phyloP scores from a whole-genome alignment of 345 rosid genomes.

The Melastoma malabathricum region DNA sequence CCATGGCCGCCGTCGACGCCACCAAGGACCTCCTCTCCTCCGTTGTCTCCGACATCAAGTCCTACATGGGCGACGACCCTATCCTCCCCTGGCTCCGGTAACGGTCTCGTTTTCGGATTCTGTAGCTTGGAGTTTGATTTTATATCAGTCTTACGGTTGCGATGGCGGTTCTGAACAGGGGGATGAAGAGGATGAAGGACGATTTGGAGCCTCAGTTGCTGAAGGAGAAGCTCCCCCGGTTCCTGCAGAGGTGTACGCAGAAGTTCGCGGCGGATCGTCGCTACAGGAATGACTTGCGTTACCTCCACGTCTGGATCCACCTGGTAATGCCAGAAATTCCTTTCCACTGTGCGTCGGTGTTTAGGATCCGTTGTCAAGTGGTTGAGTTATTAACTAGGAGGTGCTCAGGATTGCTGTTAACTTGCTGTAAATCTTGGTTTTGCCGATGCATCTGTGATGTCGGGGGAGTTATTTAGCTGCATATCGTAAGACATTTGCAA shows the following conservation, averaged over 20 bases:
- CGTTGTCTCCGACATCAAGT: constrained; percentile 57
- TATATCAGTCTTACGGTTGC: not conserved
- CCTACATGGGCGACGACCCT: constrained; percentile 70
- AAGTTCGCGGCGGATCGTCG: constrained; percentile 63
- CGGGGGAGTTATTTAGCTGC: no score
- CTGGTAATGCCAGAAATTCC: constrained; percentile 32
- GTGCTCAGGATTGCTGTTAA: no score
- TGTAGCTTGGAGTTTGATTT: not conserved
- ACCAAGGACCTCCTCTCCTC: constrained; percentile 45
- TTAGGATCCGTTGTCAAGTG: no score
- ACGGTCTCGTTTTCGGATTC: not conserved
- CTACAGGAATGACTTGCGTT: constrained; percentile 66
- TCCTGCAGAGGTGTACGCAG: constrained; percentile 68
- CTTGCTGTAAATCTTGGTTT: no score
- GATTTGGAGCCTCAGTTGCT: constrained; percentile 31
- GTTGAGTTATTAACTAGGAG: no score
- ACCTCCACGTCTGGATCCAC: constrained; percentile 83
- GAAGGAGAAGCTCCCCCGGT: constrained; percentile 77
- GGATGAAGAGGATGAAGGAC: constrained; percentile 66
- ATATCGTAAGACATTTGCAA: no score
- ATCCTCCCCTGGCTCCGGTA: constrained; percentile 95
- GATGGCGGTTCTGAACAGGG: constrained; percentile 23
- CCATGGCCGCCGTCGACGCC: constrained; percentile 10
- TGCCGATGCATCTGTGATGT: no score
- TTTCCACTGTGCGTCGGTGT: not conserved